Percentiles rank a stretch among this genome's conserved stretches.
Evolutionary conservation across 1,139 yeast species (phyloP).

Genomic region (Barnettozyma hawaiiensis): DNA sequence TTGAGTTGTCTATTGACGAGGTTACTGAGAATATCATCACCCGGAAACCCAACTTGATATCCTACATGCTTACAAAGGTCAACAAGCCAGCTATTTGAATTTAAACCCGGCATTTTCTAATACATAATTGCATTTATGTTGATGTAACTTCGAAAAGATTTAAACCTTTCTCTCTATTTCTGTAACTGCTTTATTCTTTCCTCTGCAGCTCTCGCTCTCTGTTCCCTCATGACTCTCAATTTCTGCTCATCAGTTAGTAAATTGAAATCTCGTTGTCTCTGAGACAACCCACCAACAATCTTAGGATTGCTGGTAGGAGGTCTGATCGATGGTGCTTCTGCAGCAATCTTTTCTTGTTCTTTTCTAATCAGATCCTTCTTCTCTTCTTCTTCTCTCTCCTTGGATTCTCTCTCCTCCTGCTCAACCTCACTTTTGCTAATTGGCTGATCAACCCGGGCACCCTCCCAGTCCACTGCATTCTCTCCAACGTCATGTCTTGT

Average conservation of each 20-base stretch:
- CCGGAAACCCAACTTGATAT: slow-evolving; percentile 11
- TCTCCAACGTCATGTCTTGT: slow-evolving; percentile 70
- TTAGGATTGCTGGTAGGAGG: slow-evolving; percentile 19
- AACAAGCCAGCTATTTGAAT: slow-evolving; percentile 16
- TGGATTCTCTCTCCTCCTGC: slow-evolving; percentile 39
- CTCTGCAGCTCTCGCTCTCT: slow-evolving; percentile 95
- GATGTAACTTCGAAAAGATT: no score
- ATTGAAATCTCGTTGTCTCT: slow-evolving; percentile 28
- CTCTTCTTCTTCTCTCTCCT: slow-evolving; percentile 26
- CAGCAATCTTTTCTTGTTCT: slow-evolving; percentile 29
- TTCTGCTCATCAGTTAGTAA: slow-evolving; percentile 62
- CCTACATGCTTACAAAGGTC: slow-evolving; percentile 21
- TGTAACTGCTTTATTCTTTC: slow-evolving; percentile 50
- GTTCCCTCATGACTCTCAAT: slow-evolving; percentile 80
- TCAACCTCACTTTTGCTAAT: slow-evolving; percentile 60
- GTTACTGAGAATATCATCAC: slow-evolving; percentile 17
- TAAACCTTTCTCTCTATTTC: no score
- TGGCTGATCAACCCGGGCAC: slow-evolving; percentile 62
- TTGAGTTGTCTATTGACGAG: slow-evolving; percentile 24
- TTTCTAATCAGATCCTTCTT: slow-evolving; percentile 29
- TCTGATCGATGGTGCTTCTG: slow-evolving; percentile 15
- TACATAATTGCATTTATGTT: not conserved
- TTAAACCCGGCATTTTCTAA: no score
- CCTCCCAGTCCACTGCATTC: slow-evolving; percentile 59
- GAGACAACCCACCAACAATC: slow-evolving; percentile 23